Percentiles rank a stretch among this genome's conserved stretches.
These are phyloP conservation scores for Neurospora sp. DNA, from an alignment of 495 filamentous ascomycete genomes.

Conservation along the genomic window DNA sequence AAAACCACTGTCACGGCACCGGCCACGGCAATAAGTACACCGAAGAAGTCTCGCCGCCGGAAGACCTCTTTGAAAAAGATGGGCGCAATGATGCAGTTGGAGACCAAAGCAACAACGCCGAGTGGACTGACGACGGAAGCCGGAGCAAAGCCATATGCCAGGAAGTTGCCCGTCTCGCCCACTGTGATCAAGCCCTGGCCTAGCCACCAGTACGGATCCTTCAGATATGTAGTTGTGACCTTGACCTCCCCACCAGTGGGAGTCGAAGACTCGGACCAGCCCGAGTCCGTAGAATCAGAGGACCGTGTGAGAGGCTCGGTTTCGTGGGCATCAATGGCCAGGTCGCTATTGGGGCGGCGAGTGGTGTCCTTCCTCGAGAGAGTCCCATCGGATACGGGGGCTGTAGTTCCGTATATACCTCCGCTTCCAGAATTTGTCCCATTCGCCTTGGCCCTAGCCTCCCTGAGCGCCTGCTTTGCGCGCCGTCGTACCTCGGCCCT, in stretches of 20 bases:
- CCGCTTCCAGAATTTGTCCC: slow-evolving; percentile 13
- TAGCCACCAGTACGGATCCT: slow-evolving; percentile 91
- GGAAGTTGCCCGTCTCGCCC: slow-evolving; percentile 93
- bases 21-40: slow-evolving; percentile 71
- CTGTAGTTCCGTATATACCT: slow-evolving; percentile 14
- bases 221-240: slow-evolving; percentile 51
- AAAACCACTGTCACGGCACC: slow-evolving; percentile 91
- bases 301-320: slow-evolving; percentile 40
- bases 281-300: slow-evolving; percentile 32
- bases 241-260: slow-evolving; percentile 23
- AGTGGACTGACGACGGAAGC: slow-evolving; percentile 96
- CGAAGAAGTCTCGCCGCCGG: slow-evolving; percentile 74
- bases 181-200: slow-evolving; percentile 84
- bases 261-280: slow-evolving; percentile 25
- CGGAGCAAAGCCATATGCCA: slow-evolving; percentile 97
- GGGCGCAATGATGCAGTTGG: slow-evolving; percentile 93
- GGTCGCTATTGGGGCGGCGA: slow-evolving; percentile 22
- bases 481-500: slow-evolving; percentile 33
- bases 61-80: slow-evolving; percentile 85
- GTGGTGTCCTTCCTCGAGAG: slow-evolving; percentile 12
- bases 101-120: slow-evolving; percentile 88
- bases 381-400: slow-evolving; percentile 1
- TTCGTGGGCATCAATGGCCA: slow-evolving; percentile 25
- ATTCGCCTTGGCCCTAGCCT: slow-evolving; percentile 2
- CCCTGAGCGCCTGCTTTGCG: slow-evolving; percentile 37